Percentiles rank a stretch among this genome's conserved stretches.
Evolutionary conservation across 176 grass and related monocot species (phyloP).

Genomic region (Ananas comosus): DNA sequence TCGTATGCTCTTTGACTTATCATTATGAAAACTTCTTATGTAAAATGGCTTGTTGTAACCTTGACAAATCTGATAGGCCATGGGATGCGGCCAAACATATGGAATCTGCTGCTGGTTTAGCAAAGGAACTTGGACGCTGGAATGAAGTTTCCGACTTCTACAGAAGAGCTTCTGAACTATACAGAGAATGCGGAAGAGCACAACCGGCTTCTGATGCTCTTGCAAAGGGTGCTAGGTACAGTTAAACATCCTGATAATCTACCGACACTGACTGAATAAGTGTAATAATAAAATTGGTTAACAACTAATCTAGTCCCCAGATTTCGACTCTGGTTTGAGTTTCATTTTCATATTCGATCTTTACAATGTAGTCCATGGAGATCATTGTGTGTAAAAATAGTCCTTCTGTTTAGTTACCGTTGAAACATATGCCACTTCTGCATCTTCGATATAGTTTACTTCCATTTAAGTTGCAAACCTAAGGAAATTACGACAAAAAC

Average conservation of each 20-base stretch:
- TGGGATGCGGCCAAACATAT: constrained; percentile 99
- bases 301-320: neutral
- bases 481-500: too few relatives aligned
- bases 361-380: too few relatives aligned
- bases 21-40: constrained; percentile 5
- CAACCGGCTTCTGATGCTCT: constrained; percentile 98
- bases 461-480: too few relatives aligned
- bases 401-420: too few relatives aligned
- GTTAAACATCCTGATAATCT: neutral
- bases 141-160: constrained; percentile 83
- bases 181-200: constrained; percentile 79
- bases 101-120: constrained; percentile 89
- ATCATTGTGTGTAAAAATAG: too few relatives aligned
- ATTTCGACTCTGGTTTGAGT: too few relatives aligned
- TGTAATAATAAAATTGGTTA: neutral
- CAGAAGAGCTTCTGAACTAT: constrained; percentile 85
- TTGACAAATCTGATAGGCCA: constrained; percentile 53
- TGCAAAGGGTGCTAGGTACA: constrained; percentile 86
- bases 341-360: too few relatives aligned
- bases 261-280: neutral
- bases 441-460: too few relatives aligned
- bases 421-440: too few relatives aligned
- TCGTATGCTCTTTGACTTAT: constrained; percentile 58
- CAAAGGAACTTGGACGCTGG: constrained; percentile 77
- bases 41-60: constrained; percentile 16